Conservation (phyloP, 2,329 filamentous ascomycete genomes). For the Talaromyces sp. region DNA sequence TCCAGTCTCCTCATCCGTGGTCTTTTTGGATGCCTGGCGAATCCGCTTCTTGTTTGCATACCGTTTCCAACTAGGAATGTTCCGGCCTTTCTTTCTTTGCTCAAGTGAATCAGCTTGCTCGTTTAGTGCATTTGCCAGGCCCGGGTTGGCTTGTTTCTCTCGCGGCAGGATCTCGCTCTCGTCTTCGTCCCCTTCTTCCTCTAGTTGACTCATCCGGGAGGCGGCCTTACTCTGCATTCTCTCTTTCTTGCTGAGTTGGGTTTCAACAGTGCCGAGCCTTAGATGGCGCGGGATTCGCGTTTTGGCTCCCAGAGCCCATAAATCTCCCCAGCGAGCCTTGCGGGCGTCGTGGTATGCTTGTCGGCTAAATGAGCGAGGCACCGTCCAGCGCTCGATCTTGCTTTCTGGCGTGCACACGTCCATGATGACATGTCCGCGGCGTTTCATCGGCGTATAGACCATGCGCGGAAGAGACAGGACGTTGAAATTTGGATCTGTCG, state of each 20-base stretch:
- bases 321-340: slow-evolving; percentile 84
- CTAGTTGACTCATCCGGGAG: slow-evolving; percentile 18
- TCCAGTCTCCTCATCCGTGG: background rate
- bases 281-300: slow-evolving; percentile 62
- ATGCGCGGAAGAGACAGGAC: slow-evolving; percentile 71
- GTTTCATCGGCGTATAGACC: slow-evolving; percentile 77
- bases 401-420: slow-evolving; percentile 87
- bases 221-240: slow-evolving; percentile 34
- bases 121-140: slow-evolving; percentile 2
- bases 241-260: slow-evolving; percentile 36
- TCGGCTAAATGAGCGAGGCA: slow-evolving; percentile 73
- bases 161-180: background rate
- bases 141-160: slow-evolving; percentile 1
- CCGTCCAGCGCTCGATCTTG: slow-evolving; percentile 86
- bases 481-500: slow-evolving; percentile 28
- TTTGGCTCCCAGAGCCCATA: slow-evolving; percentile 94
- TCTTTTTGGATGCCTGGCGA: slow-evolving; percentile 34
- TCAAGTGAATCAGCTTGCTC: slow-evolving; percentile 14
- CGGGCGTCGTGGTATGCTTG: slow-evolving; percentile 88
- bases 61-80: slow-evolving; percentile 39
- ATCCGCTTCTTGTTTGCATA: slow-evolving; percentile 39
- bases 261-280: slow-evolving; percentile 50
- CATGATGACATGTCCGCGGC: slow-evolving; percentile 78
- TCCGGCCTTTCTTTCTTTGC: slow-evolving; percentile 28
- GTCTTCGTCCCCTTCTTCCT: slow-evolving; percentile 11